Conservation (phyloP, 2,329 filamentous ascomycete genomes). For the Moelleriella libera region DNA sequence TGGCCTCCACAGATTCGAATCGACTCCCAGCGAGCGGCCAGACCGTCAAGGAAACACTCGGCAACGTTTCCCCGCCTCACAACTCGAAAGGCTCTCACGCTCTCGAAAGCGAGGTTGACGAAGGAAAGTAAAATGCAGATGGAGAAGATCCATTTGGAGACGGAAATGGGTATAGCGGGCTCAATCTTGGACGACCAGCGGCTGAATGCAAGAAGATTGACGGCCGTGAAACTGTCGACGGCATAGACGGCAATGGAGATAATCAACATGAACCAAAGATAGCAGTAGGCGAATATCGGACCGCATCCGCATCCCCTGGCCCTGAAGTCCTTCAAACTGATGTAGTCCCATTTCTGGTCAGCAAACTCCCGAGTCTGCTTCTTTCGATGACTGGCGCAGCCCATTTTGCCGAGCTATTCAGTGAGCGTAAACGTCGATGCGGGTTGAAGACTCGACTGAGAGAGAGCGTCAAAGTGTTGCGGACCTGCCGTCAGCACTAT, state of each 20-base stretch:
- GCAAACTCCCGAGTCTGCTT: constrained; percentile 53
- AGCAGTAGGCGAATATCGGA: constrained; percentile 56
- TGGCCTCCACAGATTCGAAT: constrained; percentile 59
- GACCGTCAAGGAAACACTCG: constrained; percentile 77
- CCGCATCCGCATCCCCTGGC: constrained; percentile 62
- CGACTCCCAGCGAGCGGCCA: constrained; percentile 76
- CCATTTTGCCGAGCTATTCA: constrained; percentile 30
- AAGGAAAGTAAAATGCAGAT: constrained; percentile 86
- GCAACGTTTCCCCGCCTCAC: constrained; percentile 78
- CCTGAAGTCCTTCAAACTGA: constrained; percentile 67
- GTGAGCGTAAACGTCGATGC: not conserved
- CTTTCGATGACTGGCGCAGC: constrained; percentile 46
- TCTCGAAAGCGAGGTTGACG: constrained; percentile 67
- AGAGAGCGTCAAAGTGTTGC: constrained; percentile 6
- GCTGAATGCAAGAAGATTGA: constrained; percentile 81
- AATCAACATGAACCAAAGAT: constrained; percentile 67
- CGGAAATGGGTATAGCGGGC: constrained; percentile 59
- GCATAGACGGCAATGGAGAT: constrained; percentile 74
- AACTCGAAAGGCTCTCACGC: constrained; percentile 63
- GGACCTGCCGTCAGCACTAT: constrained; percentile 28
- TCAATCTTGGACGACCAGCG: constrained; percentile 76
- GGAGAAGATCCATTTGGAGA: constrained; percentile 92
- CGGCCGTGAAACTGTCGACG: constrained; percentile 84
- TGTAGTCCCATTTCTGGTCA: constrained; percentile 92
- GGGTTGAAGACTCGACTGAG: not conserved